Base-by-base conservation (phyloP, 441 rosid species). In the Kokia cookei region DNA sequence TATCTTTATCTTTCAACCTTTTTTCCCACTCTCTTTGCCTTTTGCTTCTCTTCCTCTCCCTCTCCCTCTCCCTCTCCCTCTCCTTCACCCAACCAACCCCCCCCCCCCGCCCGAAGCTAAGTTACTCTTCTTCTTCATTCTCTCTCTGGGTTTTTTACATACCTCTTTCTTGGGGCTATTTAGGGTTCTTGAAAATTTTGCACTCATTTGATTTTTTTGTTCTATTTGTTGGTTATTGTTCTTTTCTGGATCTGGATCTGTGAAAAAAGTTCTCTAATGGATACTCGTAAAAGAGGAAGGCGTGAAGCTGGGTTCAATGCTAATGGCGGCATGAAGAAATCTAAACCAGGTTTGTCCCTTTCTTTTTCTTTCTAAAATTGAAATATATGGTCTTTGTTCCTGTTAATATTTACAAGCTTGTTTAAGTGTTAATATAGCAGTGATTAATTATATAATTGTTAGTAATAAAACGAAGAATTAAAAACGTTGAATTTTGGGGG, bases 261-360 rank as follows among this genome's bases (percentile, higher is more conserved):
- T 8, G 32, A n/a, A 13, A 14, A 1, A 37, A 22, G 0, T 26
- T 24, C 1, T 7, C 26, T 7, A 26, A 90, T 93, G 98, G 97
- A 91, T 71, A 59, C 74, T 60, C 90, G 96, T 69, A 91, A 91
- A 81, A 87, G 97, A 82, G 87, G 89, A 58, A 89, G 91, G 71
- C 65, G 81, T 69, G 91, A 85, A 61, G 79, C 79, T 76, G 86
- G 84, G 45, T 67, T 73, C 47, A 75, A 75, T 80, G 76, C 79
- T 64, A 87, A 87, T 89, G 97, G 98, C 29, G 88, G 90, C 45
- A 27, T 81, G 59, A 93, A 93, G 86, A 91, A 83, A 84, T 68
- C 87, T 67, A 91, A 81, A 82, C 90, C 84, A 83, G 98, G 98
- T 91, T 65, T 64, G 89, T 73, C 64, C 72, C 24, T 2, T 2